phyloP scores from a whole-genome alignment of 1,284 basidiomycete genomes.

The Neonothopanus nambi region DNA sequence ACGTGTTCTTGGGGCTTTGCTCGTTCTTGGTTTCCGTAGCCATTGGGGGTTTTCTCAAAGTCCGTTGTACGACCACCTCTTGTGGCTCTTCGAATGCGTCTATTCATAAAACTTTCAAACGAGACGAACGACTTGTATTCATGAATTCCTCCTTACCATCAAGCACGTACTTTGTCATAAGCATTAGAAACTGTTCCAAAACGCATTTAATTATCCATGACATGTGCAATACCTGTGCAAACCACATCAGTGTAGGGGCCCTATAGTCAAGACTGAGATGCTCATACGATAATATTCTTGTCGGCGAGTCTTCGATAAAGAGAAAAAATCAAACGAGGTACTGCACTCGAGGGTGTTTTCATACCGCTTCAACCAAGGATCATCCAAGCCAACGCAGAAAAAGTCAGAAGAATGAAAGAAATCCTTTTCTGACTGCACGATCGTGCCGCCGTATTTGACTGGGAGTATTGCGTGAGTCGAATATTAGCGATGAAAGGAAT shows the following conservation, averaged over 20 bases:
- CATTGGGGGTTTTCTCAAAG: no score
- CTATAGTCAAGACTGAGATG: neutral
- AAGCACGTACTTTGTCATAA: constrained; percentile 11
- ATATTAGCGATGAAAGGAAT: neutral
- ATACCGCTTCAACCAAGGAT: constrained; percentile 13
- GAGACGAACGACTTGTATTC: no score
- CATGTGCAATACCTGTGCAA: constrained; percentile 11
- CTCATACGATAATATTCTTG: constrained; percentile 11
- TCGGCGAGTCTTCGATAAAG: constrained; percentile 1
- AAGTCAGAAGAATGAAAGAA: constrained; percentile 12
- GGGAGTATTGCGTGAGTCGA: neutral
- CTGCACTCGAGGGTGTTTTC: neutral
- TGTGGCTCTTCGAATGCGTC: no score
- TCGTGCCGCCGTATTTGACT: constrained; percentile 10
- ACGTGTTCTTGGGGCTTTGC: no score
- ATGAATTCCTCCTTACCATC: constrained; percentile 5
- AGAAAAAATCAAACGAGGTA: neutral
- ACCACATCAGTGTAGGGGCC: neutral
- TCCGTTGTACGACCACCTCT: no score
- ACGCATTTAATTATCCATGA: constrained; percentile 12
- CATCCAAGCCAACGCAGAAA: constrained; percentile 13
- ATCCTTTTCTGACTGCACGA: constrained; percentile 11
- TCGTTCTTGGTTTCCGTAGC: no score
- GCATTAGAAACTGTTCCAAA: constrained; percentile 4
- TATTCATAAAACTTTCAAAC: no score